phyloP scores from a whole-genome alignment of 306 rosid genomes.

The Astragalus membranaceus region DNA sequence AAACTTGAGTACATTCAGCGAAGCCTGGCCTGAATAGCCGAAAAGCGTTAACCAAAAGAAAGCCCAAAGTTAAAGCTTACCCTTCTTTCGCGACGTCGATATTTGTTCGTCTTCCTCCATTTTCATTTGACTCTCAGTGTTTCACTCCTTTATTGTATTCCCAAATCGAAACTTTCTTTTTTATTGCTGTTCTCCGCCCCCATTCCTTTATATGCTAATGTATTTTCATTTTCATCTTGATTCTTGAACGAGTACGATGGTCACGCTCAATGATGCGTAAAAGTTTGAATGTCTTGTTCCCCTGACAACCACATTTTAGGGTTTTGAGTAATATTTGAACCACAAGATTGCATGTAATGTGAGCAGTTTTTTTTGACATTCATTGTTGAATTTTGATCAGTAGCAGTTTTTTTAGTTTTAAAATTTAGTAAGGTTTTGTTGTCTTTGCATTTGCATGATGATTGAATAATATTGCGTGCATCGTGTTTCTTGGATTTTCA shows the following conservation, averaged over 20 bases:
- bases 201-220: too few relatives aligned
- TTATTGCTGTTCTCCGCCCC: too few relatives aligned
- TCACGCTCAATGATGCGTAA: slow-evolving; percentile 31
- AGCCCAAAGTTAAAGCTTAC: too few relatives aligned
- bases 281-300: neutral
- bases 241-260: neutral
- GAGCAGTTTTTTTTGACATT: neutral
- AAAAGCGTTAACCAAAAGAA: too few relatives aligned
- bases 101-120: neutral
- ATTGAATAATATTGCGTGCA: neutral
- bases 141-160: too few relatives aligned
- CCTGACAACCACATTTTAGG: too few relatives aligned
- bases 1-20: too few relatives aligned
- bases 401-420: neutral
- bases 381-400: neutral
- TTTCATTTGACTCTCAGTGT: neutral
- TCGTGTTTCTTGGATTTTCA: too few relatives aligned
- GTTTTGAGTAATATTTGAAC: neutral
- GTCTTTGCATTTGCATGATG: neutral
- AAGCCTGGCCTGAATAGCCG: too few relatives aligned
- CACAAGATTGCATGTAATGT: neutral
- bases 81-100: too few relatives aligned
- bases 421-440: neutral
- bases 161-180: too few relatives aligned
- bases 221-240: neutral